Conservation (phyloP, 441 rosid species). For the Adansonia madagascariensis region DNA sequence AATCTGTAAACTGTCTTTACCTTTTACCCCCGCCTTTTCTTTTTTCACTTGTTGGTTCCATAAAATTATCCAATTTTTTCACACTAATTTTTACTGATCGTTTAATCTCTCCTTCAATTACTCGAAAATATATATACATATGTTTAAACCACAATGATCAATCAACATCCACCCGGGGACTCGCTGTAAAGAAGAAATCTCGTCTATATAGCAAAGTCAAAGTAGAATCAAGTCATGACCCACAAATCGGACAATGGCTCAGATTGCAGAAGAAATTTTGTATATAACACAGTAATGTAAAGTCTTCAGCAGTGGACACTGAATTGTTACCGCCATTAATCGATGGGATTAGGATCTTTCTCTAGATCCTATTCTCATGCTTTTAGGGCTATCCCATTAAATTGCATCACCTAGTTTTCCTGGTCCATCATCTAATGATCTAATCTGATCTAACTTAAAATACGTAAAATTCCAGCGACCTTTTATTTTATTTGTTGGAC, state of each 20-base stretch:
- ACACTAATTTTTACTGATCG: background rate
- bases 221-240: background rate
- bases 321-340: background rate
- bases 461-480: background rate
- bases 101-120: background rate
- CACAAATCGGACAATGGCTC: slow-evolving; percentile 18
- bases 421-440: slow-evolving; percentile 12
- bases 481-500: background rate
- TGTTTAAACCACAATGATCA: background rate
- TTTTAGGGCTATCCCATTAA: background rate
- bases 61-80: background rate
- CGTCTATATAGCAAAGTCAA: background rate
- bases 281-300: background rate
- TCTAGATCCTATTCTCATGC: background rate
- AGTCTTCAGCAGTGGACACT: slow-evolving; percentile 16
- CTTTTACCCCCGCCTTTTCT: background rate
- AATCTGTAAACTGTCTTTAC: background rate
- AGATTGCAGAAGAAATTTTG: slow-evolving; percentile 9
- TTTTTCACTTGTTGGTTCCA: background rate
- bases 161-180: slow-evolving; percentile 17
- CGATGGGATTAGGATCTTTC: background rate
- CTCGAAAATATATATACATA: background rate
- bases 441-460: background rate
- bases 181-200: background rate
- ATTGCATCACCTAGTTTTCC: background rate